Percentiles rank a stretch among this genome's conserved stretches.
phyloP scores from a whole-genome alignment of 2,329 filamentous ascomycete genomes.

The Epichloe brachyelytri region DNA sequence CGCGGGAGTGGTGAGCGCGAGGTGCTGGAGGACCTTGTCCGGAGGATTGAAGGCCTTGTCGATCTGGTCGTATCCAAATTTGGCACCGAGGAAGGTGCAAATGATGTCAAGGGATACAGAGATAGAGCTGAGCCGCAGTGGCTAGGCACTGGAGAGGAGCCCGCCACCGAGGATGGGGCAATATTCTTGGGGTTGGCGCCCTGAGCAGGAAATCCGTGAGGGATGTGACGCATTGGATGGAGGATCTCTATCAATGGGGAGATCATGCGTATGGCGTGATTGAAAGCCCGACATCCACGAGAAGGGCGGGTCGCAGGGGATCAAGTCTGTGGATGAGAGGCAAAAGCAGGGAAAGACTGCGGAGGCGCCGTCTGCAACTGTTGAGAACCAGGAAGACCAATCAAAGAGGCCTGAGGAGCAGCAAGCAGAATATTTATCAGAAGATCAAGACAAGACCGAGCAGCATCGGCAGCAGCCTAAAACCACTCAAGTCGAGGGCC shows the following conservation, averaged over 20 bases:
- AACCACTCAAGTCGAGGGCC: not conserved
- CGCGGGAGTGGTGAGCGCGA: constrained; percentile 88
- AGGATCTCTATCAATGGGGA: constrained; percentile 75
- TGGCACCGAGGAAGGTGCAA: constrained; percentile 34
- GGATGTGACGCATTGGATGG: constrained; percentile 73
- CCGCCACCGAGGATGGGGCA: constrained; percentile 64
- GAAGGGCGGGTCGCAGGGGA: constrained; percentile 30
- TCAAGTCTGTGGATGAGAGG: constrained; percentile 6
- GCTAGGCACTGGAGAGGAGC: constrained; percentile 59
- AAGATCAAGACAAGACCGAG: not conserved
- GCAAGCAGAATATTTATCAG: not conserved
- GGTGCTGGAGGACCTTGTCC: constrained; percentile 78
- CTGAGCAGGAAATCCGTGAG: constrained; percentile 59
- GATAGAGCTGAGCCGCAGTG: constrained; percentile 32
- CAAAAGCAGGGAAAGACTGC: not conserved
- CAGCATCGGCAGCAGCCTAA: not conserved
- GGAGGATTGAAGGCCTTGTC: constrained; percentile 67
- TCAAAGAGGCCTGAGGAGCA: not conserved
- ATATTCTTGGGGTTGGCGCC: constrained; percentile 69
- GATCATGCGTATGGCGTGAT: constrained; percentile 73
- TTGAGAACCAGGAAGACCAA: not conserved
- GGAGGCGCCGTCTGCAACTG: not conserved
- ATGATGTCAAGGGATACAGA: constrained; percentile 12
- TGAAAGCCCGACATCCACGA: constrained; percentile 60
- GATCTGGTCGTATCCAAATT: constrained; percentile 84